Conservation (phyloP, 768 basidiomycete species). For the Trametes villosa region DNA sequence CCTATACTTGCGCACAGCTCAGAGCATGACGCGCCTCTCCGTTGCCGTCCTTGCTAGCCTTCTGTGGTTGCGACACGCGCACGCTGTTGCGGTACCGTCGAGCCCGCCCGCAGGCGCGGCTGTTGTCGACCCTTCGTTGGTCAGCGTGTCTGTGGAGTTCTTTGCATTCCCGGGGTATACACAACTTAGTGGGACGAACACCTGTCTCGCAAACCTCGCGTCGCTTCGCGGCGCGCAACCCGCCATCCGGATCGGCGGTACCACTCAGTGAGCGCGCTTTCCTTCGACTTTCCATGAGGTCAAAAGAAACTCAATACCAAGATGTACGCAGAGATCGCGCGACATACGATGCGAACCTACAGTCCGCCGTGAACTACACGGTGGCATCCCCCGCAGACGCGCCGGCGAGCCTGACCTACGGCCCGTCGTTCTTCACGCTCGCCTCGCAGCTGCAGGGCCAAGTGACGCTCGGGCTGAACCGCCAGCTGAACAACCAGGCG, state of each 20-base stretch:
- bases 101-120: conserved; percentile 33
- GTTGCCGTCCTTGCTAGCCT: conserved; percentile 2
- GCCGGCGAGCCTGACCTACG: conserved; percentile 38
- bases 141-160: conserved; percentile 44
- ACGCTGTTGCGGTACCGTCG: conserved; percentile 29
- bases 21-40: conserved; percentile 6
- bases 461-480: conserved; percentile 43
- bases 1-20: too few species aligned
- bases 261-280: conserved; percentile 38
- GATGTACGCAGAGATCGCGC: conserved; percentile 42
- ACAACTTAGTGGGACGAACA: conserved; percentile 35
- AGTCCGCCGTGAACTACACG: conserved; percentile 41
- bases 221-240: conserved; percentile 37
- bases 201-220: conserved; percentile 39
- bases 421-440: conserved; percentile 35
- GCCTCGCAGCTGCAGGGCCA: conserved; percentile 38
- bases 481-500: conserved; percentile 41
- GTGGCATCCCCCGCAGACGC: conserved; percentile 42
- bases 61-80: conserved; percentile 1
- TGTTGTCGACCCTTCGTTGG: conserved; percentile 35
- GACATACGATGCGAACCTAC: conserved; percentile 39
- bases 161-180: conserved; percentile 46
- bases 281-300: too few species aligned
- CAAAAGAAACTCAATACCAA: too few species aligned
- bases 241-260: conserved; percentile 43